Conservation (phyloP, 805 yeast species). For the Tetrapisispora fleetii region DNA sequence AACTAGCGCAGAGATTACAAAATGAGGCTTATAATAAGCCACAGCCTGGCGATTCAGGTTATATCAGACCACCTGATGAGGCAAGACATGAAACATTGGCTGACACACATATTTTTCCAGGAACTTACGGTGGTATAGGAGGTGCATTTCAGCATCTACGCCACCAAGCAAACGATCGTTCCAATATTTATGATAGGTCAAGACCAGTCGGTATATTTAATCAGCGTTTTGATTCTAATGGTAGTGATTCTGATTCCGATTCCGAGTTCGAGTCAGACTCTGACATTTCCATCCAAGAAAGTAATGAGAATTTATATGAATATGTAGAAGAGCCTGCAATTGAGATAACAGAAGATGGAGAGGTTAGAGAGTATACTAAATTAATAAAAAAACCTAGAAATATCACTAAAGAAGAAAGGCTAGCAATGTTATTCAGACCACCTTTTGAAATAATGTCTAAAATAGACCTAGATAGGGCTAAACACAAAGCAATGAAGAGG, state of each 20-base stretch:
- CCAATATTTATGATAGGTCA: conserved; percentile 29
- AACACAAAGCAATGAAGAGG: conserved; percentile 44
- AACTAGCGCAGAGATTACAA: conserved; percentile 52
- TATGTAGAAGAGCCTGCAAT: conserved; percentile 26
- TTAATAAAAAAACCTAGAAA: conserved; percentile 19
- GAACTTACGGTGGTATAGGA: conserved; percentile 32
- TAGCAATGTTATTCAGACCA: conserved; percentile 81
- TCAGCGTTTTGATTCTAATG: conserved; percentile 22
- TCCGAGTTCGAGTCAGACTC: conserved; percentile 31
- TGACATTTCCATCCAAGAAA: conserved; percentile 29
- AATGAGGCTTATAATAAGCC: conserved; percentile 44
- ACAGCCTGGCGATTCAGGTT: conserved; percentile 23
- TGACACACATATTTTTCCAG: conserved; percentile 28
- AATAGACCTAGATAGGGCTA: conserved; percentile 64
- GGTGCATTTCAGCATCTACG: conserved; percentile 25
- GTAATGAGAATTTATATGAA: conserved; percentile 31
- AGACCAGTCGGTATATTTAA: conserved; percentile 31
- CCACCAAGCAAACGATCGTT: conserved; percentile 9
- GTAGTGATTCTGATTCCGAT: conserved; percentile 17
- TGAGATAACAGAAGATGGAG: conserved; percentile 31
- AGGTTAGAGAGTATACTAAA: conserved; percentile 26
- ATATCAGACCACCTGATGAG: conserved; percentile 69
- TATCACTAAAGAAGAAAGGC: conserved; percentile 35
- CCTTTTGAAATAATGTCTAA: conserved; percentile 83
- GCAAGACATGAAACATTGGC: conserved; percentile 61